A percentile compares a stretch with the other conserved stretches of the same genome.
These are phyloP conservation scores for Coccinonectria pachysandricola DNA, from an alignment of 2,329 filamentous ascomycete genomes.

Conservation along the genomic window DNA sequence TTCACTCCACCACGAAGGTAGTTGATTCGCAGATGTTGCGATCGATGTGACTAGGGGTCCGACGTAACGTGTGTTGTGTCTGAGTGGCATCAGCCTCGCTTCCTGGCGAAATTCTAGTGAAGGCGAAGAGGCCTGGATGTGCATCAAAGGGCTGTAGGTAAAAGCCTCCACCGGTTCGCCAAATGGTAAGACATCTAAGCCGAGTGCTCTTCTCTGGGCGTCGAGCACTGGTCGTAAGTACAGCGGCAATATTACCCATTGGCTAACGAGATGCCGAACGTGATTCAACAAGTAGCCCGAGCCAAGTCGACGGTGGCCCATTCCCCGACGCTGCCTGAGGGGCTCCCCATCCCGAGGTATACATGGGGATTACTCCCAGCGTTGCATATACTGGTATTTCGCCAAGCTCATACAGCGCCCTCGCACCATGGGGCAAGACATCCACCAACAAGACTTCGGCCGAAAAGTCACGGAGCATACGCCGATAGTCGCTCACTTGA, in stretches of 20 bases:
- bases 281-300: conserved; percentile 19
- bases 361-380: conserved; percentile 29
- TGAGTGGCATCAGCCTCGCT: conserved; percentile 13
- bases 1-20: conserved; percentile 25
- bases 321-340: conserved; percentile 23
- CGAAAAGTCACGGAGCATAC: conserved; percentile 17
- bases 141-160: conserved; percentile 27
- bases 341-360: conserved; percentile 20
- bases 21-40: conserved; percentile 2
- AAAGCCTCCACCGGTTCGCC: conserved; percentile 23
- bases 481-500: conserved; percentile 27
- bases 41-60: conserved; percentile 24
- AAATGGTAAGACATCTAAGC: conserved; percentile 17
- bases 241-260: conserved; percentile 18
- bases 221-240: conserved; percentile 22
- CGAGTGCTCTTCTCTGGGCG: conserved; percentile 19
- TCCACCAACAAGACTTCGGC: conserved; percentile 27
- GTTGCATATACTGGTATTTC: conserved; percentile 27
- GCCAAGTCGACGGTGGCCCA: conserved; percentile 18
- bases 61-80: conserved; percentile 18
- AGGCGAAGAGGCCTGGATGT: conserved; percentile 28
- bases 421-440: conserved; percentile 27
- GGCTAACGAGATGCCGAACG: conserved; percentile 16
- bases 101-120: conserved; percentile 22
- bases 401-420: conserved; percentile 24